These are phyloP conservation scores for Acanthamoeba royreba DNA, from an alignment of 208 protist species.

Conservation along the genomic window DNA sequence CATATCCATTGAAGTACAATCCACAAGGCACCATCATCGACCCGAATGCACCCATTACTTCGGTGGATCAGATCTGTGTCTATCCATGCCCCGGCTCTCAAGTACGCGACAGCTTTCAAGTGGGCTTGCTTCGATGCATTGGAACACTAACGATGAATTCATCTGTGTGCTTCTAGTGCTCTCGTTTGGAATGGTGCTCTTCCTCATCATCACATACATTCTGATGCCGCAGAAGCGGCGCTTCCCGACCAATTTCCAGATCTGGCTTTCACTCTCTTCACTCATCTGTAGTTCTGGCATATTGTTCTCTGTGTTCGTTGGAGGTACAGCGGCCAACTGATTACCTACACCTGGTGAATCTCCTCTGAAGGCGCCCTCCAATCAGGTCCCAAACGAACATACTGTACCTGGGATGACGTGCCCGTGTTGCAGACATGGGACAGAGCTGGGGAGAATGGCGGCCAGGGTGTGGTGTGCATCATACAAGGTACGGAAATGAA, in stretches of 20 bases:
- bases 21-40: background rate
- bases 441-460: background rate
- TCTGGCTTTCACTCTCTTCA: background rate
- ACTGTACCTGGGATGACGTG: background rate
- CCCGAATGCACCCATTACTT: background rate
- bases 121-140: no score
- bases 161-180: background rate
- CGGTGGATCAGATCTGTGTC: background rate
- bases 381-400: background rate
- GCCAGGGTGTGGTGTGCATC: slow-evolving; percentile 32
- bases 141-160: no score
- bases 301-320: background rate
- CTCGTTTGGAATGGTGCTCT: background rate
- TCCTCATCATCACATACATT: slow-evolving; percentile 21
- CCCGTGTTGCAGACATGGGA: background rate
- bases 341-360: background rate
- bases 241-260: background rate
- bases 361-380: background rate
- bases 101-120: no score
- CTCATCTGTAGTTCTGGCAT: background rate
- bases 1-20: slow-evolving; percentile 27
- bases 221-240: background rate
- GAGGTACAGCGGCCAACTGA: background rate
- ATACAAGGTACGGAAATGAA: background rate
- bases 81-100: background rate